These are phyloP conservation scores for Eimeria necatrix DNA, from an alignment of 169 alveolate genomes.

Conservation along the genomic window DNA sequence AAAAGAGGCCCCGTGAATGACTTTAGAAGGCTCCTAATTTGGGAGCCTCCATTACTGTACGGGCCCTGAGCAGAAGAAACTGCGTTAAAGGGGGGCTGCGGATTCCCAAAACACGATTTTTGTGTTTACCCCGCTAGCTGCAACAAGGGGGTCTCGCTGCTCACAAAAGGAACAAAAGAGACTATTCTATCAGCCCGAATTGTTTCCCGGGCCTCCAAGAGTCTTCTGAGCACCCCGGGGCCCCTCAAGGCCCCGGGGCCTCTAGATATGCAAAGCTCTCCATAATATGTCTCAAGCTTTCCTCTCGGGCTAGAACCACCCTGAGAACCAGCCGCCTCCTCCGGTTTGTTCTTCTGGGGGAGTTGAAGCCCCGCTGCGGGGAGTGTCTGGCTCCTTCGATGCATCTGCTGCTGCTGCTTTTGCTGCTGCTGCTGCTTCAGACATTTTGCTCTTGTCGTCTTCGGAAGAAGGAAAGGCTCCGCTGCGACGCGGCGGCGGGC, in stretches of 20 bases:
- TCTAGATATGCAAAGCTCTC: background rate
- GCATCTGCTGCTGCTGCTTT: constrained; percentile 29
- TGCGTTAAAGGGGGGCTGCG: too few relatives aligned
- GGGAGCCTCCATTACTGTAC: too few relatives aligned
- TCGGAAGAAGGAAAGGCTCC: background rate
- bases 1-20: too few relatives aligned
- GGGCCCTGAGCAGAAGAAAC: too few relatives aligned
- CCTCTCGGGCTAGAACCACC: background rate
- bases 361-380: constrained; percentile 23
- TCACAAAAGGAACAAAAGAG: too few relatives aligned
- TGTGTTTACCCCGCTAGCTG: too few relatives aligned
- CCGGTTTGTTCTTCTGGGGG: constrained; percentile 13
- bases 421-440: constrained; percentile 25
- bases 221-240: background rate
- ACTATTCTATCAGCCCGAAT: too few relatives aligned
- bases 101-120: too few relatives aligned
- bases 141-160: too few relatives aligned
- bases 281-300: background rate
- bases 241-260: background rate
- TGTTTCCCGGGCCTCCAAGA: background rate
- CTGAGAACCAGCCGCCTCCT: background rate
- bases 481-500: background rate
- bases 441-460: background rate
- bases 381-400: background rate
- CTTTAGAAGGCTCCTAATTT: too few relatives aligned